A percentile compares a stretch with the other conserved stretches of the same genome.
Evolutionary conservation across 2,329 filamentous ascomycete genomes (phyloP).

Genomic region (Aspergillus ibericus): DNA sequence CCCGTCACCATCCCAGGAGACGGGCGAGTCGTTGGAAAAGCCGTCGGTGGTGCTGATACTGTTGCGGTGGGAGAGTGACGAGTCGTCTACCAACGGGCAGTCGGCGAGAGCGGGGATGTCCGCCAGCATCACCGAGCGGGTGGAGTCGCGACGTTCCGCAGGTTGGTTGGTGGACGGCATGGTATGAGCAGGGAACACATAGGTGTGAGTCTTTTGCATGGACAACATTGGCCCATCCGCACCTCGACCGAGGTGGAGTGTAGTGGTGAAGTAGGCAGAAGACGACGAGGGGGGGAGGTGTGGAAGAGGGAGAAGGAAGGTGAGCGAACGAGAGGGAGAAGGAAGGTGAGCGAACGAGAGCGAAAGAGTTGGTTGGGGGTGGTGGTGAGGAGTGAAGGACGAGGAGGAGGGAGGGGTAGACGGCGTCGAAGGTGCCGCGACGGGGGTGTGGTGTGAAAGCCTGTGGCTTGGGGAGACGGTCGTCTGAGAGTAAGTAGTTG

Average conservation of each 20-base stretch:
- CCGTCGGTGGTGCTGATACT: constrained; percentile 38
- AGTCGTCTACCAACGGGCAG: constrained; percentile 29
- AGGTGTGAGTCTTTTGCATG: constrained; percentile 37
- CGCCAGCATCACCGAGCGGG: constrained; percentile 23
- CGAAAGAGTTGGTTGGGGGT: background rate
- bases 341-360: background rate
- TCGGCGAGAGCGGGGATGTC: constrained; percentile 27
- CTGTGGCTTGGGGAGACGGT: background rate
- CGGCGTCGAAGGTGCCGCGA: background rate
- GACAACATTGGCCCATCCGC: constrained; percentile 38
- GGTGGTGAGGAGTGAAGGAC: background rate
- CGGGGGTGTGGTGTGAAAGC: background rate
- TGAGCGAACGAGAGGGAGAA: background rate
- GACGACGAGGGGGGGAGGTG: background rate
- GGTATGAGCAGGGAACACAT: constrained; percentile 23
- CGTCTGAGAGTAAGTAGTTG: background rate
- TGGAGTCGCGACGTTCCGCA: constrained; percentile 22
- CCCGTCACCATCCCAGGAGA: constrained; percentile 29
- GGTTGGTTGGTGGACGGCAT: constrained; percentile 6
- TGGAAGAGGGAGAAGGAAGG: background rate
- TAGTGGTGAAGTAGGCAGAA: background rate
- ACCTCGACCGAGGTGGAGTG: constrained; percentile 7
- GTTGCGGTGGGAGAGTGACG: constrained; percentile 30
- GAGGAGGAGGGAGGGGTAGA: background rate
- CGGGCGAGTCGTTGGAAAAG: constrained; percentile 32